Conservation (phyloP, 2,329 filamentous ascomycete genomes). For the Lecanicillium sp. region DNA sequence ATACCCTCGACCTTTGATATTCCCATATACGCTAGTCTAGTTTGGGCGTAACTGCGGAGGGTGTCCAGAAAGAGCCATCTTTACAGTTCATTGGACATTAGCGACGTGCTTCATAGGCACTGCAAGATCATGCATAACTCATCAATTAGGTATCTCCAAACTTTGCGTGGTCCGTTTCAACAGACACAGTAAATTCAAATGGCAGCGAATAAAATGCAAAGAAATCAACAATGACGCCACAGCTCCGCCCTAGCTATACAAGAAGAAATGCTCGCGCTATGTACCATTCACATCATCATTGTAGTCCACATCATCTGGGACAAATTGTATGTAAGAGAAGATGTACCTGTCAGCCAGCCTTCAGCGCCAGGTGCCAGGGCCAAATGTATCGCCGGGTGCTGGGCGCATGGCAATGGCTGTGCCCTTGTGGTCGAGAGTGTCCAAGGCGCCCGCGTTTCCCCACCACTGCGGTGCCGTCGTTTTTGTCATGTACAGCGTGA, state of each 20-base stretch:
- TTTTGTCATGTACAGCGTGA: slow-evolving; percentile 57
- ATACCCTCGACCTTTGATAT: slow-evolving; percentile 17
- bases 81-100: too few species aligned
- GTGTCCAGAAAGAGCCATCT: too few species aligned
- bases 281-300: not conserved
- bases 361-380: slow-evolving; percentile 43
- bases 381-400: slow-evolving; percentile 42
- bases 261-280: not conserved
- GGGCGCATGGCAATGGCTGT: slow-evolving; percentile 39
- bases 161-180: not conserved
- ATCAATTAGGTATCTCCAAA: slow-evolving; percentile 16
- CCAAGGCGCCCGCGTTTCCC: slow-evolving; percentile 45
- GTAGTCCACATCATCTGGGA: not conserved
- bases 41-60: not conserved
- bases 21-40: not conserved
- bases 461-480: slow-evolving; percentile 55
- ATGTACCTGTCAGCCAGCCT: too few species aligned
- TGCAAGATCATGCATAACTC: slow-evolving; percentile 7
- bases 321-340: too few species aligned
- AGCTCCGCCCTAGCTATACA: slow-evolving; percentile 2
- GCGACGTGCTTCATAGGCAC: too few species aligned
- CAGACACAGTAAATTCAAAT: not conserved
- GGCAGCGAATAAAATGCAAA: not conserved
- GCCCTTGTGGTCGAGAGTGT: slow-evolving; percentile 41
- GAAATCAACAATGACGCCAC: not conserved